Evolutionary conservation across 768 basidiomycete species (phyloP).

Genomic region (Leucocoprinus leucothites): DNA sequence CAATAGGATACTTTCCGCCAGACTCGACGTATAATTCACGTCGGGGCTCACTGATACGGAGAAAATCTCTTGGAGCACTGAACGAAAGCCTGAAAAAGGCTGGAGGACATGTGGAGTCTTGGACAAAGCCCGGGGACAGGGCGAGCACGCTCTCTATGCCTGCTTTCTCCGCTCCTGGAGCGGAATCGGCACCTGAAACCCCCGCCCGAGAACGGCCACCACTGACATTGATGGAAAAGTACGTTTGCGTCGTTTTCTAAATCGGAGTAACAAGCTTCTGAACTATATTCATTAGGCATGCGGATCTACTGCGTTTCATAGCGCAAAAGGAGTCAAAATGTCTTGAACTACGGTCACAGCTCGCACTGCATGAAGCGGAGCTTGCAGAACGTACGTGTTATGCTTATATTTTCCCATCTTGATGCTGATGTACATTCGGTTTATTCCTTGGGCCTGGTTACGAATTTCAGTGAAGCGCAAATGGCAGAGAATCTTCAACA

Average conservation of each 20-base stretch:
- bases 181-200: slow-evolving; percentile 9
- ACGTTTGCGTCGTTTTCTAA: slow-evolving; percentile 23
- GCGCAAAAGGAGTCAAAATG: slow-evolving; percentile 86
- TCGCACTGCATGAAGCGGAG: slow-evolving; percentile 70
- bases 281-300: slow-evolving; percentile 49
- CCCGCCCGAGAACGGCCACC: slow-evolving; percentile 35
- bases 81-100: neutral
- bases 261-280: neutral
- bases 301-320: slow-evolving; percentile 78
- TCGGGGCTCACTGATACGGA: slow-evolving; percentile 14
- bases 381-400: slow-evolving; percentile 52
- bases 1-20: slow-evolving; percentile 49
- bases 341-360: slow-evolving; percentile 75
- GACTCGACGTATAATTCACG: slow-evolving; percentile 15
- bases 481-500: slow-evolving; percentile 79
- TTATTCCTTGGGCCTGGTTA: neutral
- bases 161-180: slow-evolving; percentile 1
- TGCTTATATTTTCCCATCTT: neutral
- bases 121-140: slow-evolving; percentile 22
- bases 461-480: slow-evolving; percentile 62
- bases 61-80: slow-evolving; percentile 11
- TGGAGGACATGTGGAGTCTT: slow-evolving; percentile 11
- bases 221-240: slow-evolving; percentile 72
- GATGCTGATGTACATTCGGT: neutral
- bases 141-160: slow-evolving; percentile 21